Base-by-base conservation (phyloP, 495 filamentous ascomycete genomes). In the Viridothelium virens region DNA sequence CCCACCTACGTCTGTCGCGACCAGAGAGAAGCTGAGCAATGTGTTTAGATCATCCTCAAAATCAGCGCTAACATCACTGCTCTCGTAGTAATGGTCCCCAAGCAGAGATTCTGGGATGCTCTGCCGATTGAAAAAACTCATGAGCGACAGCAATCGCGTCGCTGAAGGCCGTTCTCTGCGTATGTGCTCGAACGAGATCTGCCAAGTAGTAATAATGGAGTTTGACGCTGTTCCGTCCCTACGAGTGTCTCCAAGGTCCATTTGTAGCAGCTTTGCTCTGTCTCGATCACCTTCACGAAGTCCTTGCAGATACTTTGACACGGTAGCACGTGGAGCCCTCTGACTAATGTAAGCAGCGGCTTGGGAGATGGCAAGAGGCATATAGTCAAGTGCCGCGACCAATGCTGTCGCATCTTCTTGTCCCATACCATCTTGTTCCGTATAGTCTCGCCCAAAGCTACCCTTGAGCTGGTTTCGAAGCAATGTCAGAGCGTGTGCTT, bases 101-200 rank as follows among this genome's bases (percentile, higher is more conserved):
- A 69, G 25, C 39, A 71, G 12, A 25, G n/a, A 46, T 39, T 66
- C 68, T 3, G 77, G 74, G 56, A 78, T 75, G 9, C 69, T 68
- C 63, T 79, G 69, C 39, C 66, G 69, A 47, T 78, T 73, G 46
- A 76, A 69, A 38, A 73, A 73, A 37, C 63, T 68, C 59, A 76
- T 74, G 18, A 77, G 50, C 37, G 63, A 72, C 9, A 77, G 67
- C 37, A 79, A 59, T 16, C 72, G 56, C 2, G 65, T 65, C 12
- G 74, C 75, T 9, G 47, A 46, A 18, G 61, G 61, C 46, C 67
- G 67, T 46, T 72, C 64, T 14, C 25, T 12, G 47, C 67, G 53
- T 50, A 84, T 78, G 9, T 79, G 76, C 11, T 80, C 72, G 66
- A 83, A 83, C 0, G 80, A 80, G n/a, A 83, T 71, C 64, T 75